Percentiles rank a stretch among this genome's conserved stretches.
These are phyloP conservation scores for Heterobasidion irregulare DNA, from an alignment of 1,284 basidiomycete species.

Conservation along the genomic window DNA sequence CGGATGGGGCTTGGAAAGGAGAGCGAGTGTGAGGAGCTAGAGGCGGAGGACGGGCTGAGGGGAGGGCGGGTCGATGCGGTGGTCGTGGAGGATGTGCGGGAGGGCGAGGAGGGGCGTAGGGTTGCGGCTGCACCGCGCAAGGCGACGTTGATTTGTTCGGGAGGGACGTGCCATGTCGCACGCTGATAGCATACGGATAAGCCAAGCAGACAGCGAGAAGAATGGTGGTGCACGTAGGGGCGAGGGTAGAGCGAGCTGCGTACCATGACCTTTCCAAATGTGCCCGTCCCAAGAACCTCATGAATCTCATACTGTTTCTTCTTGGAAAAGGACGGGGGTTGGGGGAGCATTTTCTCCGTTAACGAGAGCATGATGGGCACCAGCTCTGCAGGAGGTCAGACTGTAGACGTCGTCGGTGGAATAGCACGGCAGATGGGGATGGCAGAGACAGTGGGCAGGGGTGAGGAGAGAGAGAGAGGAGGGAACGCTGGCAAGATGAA, in stretches of 20 bases:
- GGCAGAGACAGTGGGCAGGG: neutral
- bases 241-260: slow-evolving; percentile 19
- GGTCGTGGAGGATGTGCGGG: slow-evolving; percentile 2
- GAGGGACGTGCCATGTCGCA: slow-evolving; percentile 68
- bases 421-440: neutral
- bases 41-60: neutral
- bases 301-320: slow-evolving; percentile 76
- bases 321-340: slow-evolving; percentile 79
- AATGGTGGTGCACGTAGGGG: neutral
- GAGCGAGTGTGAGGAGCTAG: neutral
- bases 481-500: neutral
- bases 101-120: slow-evolving; percentile 4
- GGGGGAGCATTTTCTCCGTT: slow-evolving; percentile 44
- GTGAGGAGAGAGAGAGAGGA: neutral
- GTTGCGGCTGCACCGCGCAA: slow-evolving; percentile 8
- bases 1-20: neutral
- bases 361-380: slow-evolving; percentile 1
- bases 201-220: neutral
- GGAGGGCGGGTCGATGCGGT: neutral
- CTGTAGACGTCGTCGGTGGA: neutral
- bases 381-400: neutral
- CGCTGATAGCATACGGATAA: slow-evolving; percentile 26
- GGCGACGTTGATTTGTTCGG: slow-evolving; percentile 46
- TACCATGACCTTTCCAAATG: slow-evolving; percentile 85
- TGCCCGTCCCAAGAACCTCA: slow-evolving; percentile 68